Conservation (phyloP, 257 asterid genomes). For the Penstemon eatonii region DNA sequence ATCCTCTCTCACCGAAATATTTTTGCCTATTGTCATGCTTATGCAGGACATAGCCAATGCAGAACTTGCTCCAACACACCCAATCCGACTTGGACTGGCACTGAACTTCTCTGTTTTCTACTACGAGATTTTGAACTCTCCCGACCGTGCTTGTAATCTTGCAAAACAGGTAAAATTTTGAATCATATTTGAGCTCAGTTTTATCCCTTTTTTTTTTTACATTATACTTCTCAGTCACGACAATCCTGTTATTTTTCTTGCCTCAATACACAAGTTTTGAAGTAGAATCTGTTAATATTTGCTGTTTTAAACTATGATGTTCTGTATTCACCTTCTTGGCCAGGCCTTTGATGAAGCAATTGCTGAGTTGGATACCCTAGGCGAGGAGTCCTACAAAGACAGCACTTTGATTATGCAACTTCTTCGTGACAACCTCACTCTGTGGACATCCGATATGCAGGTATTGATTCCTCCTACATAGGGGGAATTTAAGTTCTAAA, state of each 20-base stretch:
- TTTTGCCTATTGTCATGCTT: constrained; percentile 10
- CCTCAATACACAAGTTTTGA: background rate
- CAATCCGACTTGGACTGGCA: constrained; percentile 56
- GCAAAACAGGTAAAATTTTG: constrained; percentile 42
- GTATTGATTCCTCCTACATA: constrained; percentile 20
- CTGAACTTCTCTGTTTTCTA: constrained; percentile 55
- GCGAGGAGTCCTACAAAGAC: constrained; percentile 46
- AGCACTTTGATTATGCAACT: constrained; percentile 58
- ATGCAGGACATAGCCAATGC: constrained; percentile 51
- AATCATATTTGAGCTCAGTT: background rate
- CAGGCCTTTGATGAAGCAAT: constrained; percentile 62
- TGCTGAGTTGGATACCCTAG: constrained; percentile 51
- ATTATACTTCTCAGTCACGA: background rate
- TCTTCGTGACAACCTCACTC: constrained; percentile 58
- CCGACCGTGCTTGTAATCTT: constrained; percentile 60
- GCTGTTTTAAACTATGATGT: constrained; percentile 1
- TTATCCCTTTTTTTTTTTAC: background rate
- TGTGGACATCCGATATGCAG: constrained; percentile 63
- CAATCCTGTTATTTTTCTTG: background rate
- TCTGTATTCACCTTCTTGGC: background rate
- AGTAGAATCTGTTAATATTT: background rate
- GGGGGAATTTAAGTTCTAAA: too few relatives aligned
- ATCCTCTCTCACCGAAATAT: constrained; percentile 2
- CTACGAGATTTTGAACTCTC: constrained; percentile 61
- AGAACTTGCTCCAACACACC: constrained; percentile 60